Conservation (phyloP, 371 early-diverging fungal genomes). For the Dinochytrium kinnereticum region DNA sequence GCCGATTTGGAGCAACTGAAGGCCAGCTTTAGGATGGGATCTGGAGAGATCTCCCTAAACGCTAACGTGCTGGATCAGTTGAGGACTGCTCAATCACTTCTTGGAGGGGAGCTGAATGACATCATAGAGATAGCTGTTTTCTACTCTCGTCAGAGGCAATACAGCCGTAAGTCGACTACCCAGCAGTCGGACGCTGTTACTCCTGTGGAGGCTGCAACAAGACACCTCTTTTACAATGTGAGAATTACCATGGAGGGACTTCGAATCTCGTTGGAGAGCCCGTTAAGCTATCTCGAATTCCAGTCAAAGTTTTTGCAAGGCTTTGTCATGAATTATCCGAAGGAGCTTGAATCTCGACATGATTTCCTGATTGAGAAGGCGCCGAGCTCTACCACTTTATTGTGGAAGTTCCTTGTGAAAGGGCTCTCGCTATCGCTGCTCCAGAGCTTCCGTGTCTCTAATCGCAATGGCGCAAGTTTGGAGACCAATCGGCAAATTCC, state of each 20-base stretch:
- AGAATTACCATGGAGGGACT: slow-evolving; percentile 70
- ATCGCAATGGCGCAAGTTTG: background rate
- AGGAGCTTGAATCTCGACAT: background rate
- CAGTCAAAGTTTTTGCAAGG: slow-evolving; percentile 71
- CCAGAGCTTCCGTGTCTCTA: background rate
- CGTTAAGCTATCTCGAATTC: slow-evolving; percentile 67
- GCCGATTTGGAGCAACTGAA: slow-evolving; percentile 33
- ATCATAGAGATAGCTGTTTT: slow-evolving; percentile 72
- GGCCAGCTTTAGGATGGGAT: slow-evolving; percentile 66
- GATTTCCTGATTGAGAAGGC: slow-evolving; percentile 6
- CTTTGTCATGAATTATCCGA: slow-evolving; percentile 44
- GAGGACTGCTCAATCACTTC: slow-evolving; percentile 74
- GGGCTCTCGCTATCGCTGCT: slow-evolving; percentile 23
- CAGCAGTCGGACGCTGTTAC: background rate
- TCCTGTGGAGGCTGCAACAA: background rate
- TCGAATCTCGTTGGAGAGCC: slow-evolving; percentile 69
- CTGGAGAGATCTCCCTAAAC: slow-evolving; percentile 68
- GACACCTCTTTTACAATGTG: slow-evolving; percentile 52
- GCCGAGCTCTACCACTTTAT: background rate
- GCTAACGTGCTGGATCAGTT: slow-evolving; percentile 79
- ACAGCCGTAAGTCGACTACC: slow-evolving; percentile 8
- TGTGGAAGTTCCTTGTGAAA: slow-evolving; percentile 25
- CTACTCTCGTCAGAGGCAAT: slow-evolving; percentile 35
- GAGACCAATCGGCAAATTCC: slow-evolving; percentile 42
- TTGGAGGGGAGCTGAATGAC: slow-evolving; percentile 81